Base-by-base conservation (phyloP, 225 moss, liverwort and hornwort species). In the Asterella californica region DNA sequence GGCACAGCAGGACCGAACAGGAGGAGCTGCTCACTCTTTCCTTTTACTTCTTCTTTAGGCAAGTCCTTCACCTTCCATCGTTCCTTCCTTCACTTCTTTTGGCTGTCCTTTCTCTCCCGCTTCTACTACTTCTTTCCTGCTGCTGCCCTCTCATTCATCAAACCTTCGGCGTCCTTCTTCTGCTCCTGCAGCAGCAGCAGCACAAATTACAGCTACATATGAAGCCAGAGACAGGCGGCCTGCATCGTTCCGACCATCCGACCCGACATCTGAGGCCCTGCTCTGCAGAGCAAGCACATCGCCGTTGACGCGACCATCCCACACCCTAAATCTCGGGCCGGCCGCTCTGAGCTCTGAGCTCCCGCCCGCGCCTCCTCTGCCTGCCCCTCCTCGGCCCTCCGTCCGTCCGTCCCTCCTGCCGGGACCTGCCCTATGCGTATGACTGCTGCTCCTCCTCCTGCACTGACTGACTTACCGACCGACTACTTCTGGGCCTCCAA, bases 191-290 rank as follows among this genome's bases (percentile, higher is more conserved):
- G 0, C 64, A 10, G 64, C 30, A 65, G 32, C 64, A 32, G 30
- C 30, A 32, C 30, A 32, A 62, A 18, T 66, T 66, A n/a, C 66
- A 66, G 10, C 60, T 61, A 12, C 60, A 25, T 24, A 61, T 61
- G 4, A 61, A 61, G 25, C 57, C 57, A 59, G 57, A 7, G 57
- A 3, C 66, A 10, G 34, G 29, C 63, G 64, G 64, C 47, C 33
- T 32, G 79, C 50, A 66, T 68, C 69, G 53, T 79, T 69, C 79
- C 79, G 79, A 79, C 79, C 79, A 37, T 79, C 79, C 79, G 79
- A 79, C 79, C 79, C 79, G 79, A 79, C 79, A 79, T 79, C 79
- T 67, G 67, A 48, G 78, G 79, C 69, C 64, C 64, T 66, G 63
- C 49, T 50, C 54, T 33, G 55, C 73, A 74, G 50, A 52, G n/a